Evolutionary conservation across 139 green algal species (phyloP), one percentile per base, ranked within the genome.

Genomic region (Axilococcus clingmanii): DNA sequence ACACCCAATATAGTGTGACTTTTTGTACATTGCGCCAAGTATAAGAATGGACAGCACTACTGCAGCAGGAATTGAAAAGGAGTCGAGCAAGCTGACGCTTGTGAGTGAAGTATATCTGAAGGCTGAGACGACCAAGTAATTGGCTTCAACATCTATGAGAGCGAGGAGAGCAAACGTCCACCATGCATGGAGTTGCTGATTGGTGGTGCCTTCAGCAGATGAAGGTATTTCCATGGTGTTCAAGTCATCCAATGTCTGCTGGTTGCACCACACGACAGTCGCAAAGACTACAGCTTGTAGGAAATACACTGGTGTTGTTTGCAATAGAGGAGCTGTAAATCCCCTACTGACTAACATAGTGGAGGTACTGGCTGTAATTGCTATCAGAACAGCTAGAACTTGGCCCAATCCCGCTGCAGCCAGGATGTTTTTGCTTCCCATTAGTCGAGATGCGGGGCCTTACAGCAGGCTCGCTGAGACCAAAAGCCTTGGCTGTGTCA

Each of bases 81-180:
- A 85, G 64, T 93, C 82, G 2, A 94, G 75, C 7, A 94, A 63
- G 0, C 71, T 82, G 4, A 93, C 22, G 20, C 12, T 36, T 0
- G 52, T 48, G 12, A 48, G 12, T 15, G n/a, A 37, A 20, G 52
- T 34, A n/a, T 41, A 37, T 36, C 22, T 19, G 23, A 50, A 47
- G 6, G 36, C 37, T 20, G 35, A 11, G 7, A 71, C 63, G 17
- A 71, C 16, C 2, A 38, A 32, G 33, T 61, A 78, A 63, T 93
- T 93, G 1, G 59, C 83, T 52, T 89, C 67, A 15, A 87, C 74
- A 50, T 93, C 83, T 24, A 93, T 38, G 7, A 82, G 20, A 0
- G 79, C 79, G 7, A 89, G 66, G 14, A 68, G 11, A 15, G 71
- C 55, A 67, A 82, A 91, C 9, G 46, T 27, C 33, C 48, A 63